These are phyloP conservation scores for Ajuga chamaepitys DNA, from an alignment of 257 asterid genomes.

Conservation along the genomic window DNA sequence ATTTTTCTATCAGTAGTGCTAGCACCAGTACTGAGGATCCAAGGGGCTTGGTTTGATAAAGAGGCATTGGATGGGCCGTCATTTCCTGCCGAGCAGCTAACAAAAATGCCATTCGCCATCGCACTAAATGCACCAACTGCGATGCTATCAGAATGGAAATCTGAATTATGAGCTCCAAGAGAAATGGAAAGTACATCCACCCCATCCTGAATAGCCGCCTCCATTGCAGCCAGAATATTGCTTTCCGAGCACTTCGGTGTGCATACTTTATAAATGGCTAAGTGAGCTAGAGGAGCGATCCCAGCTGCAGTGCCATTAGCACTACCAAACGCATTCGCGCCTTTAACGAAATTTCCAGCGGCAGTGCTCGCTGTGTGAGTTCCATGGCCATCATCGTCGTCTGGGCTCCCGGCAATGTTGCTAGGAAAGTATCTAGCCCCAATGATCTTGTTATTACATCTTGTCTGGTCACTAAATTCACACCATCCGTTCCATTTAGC, in stretches of 20 bases:
- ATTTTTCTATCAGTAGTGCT: slow-evolving; percentile 24
- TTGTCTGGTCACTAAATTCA: slow-evolving; percentile 1
- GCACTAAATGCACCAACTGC: slow-evolving; percentile 29
- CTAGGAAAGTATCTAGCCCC: slow-evolving; percentile 35
- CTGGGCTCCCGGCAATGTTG: neutral
- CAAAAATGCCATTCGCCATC: slow-evolving; percentile 18
- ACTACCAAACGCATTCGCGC: slow-evolving; percentile 22
- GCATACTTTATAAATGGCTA: slow-evolving; percentile 22
- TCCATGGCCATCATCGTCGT: slow-evolving; percentile 32
- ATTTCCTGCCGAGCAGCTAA: slow-evolving; percentile 27
- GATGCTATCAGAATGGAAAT: slow-evolving; percentile 17
- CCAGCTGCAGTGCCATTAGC: slow-evolving; percentile 38
- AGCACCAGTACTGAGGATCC: slow-evolving; percentile 39
- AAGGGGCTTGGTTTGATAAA: slow-evolving; percentile 28
- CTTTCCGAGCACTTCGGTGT: neutral
- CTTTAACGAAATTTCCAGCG: slow-evolving; percentile 30
- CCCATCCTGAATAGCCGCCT: slow-evolving; percentile 26
- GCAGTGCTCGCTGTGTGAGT: slow-evolving; percentile 35
- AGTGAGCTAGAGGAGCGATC: slow-evolving; percentile 21
- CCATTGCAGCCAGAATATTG: slow-evolving; percentile 20
- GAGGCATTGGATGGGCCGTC: slow-evolving; percentile 15
- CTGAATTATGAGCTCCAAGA: neutral
- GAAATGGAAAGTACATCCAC: slow-evolving; percentile 31
- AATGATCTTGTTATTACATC: slow-evolving; percentile 38
- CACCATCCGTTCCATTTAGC: slow-evolving; percentile 38